Conservation (phyloP, 495 filamentous ascomycete genomes). For the Aspergillus ostianus region DNA sequence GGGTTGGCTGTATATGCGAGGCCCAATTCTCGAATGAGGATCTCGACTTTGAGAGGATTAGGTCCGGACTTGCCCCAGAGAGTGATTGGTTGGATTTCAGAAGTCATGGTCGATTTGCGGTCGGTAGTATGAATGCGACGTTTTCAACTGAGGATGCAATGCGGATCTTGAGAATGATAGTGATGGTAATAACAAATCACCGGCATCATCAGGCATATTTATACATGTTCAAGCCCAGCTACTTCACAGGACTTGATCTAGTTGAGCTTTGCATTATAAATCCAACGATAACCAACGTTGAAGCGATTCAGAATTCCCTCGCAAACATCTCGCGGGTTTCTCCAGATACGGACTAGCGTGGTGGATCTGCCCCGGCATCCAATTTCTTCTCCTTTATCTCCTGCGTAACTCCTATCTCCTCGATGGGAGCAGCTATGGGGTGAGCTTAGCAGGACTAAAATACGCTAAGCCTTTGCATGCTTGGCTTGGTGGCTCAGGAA, state of each 20-base stretch:
- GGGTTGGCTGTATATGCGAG: not conserved
- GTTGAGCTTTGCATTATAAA: not conserved
- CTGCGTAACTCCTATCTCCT: not conserved
- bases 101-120: not conserved
- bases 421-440: not conserved
- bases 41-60: slow-evolving; percentile 6
- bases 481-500: no score
- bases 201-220: not conserved
- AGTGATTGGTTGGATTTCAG: not conserved
- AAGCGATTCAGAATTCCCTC: not conserved
- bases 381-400: not conserved
- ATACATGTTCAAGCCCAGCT: not conserved
- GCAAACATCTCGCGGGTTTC: not conserved
- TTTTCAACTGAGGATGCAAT: not conserved
- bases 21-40: not conserved
- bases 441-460: no score
- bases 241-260: not conserved
- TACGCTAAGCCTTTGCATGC: no score
- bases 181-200: not conserved
- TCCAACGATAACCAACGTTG: not conserved
- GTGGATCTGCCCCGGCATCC: not conserved
- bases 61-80: not conserved
- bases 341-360: not conserved
- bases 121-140: not conserved
- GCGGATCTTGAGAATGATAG: not conserved